These are phyloP conservation scores for Cryptosporidium parvum DNA, from an alignment of 169 alveolate genomes.

Conservation along the genomic window DNA sequence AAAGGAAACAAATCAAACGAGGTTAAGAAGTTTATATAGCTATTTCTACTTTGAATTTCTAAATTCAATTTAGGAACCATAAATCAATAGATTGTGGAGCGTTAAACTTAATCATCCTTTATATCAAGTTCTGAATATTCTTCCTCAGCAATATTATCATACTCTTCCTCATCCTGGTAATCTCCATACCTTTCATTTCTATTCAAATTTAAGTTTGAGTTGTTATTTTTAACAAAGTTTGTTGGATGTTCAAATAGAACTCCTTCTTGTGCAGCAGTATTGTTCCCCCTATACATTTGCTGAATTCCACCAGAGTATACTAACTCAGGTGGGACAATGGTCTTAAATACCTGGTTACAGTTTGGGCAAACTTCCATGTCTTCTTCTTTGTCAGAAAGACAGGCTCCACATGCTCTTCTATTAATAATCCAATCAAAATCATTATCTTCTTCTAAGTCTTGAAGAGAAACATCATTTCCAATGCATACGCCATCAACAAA, in stretches of 20 bases:
- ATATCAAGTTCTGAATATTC: constrained; percentile 52
- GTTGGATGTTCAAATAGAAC: constrained; percentile 71
- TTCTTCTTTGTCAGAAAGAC: constrained; percentile 69
- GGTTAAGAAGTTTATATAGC: not conserved
- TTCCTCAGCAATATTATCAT: constrained; percentile 59
- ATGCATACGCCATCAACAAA: constrained; percentile 87
- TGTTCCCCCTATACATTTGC: constrained; percentile 61
- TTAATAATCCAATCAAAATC: constrained; percentile 81
- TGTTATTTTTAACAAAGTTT: constrained; percentile 35
- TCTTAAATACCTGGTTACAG: constrained; percentile 63
- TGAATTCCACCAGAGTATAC: constrained; percentile 65
- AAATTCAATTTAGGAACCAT: not conserved
- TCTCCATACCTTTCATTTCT: constrained; percentile 18
- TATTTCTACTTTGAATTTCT: not conserved
- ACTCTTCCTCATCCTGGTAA: constrained; percentile 12
- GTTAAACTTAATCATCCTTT: constrained; percentile 20
- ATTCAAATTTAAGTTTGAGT: constrained; percentile 4
- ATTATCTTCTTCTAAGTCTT: constrained; percentile 91
- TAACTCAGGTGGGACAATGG: constrained; percentile 67
- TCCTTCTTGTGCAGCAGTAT: constrained; percentile 72
- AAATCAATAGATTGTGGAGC: not conserved
- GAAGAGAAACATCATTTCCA: constrained; percentile 85
- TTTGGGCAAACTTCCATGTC: constrained; percentile 59
- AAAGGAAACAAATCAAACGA: not conserved
- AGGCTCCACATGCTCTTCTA: constrained; percentile 70